Evolutionary conservation across 2,329 filamentous ascomycete species (phyloP).

Genomic region (Ilyonectria destructans): DNA sequence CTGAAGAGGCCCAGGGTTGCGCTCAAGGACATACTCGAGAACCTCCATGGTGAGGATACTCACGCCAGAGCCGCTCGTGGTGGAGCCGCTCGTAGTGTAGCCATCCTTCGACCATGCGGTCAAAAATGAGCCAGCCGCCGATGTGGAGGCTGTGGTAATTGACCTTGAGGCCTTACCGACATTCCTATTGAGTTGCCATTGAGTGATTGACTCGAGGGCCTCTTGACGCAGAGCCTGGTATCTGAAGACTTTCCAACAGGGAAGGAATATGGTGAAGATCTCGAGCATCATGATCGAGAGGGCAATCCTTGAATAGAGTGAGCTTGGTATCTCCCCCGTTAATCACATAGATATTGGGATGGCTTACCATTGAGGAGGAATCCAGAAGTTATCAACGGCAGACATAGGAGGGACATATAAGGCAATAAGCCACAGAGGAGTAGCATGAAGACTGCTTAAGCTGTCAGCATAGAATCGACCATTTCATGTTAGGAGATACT

Average conservation of each 20-base stretch:
- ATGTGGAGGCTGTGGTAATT: slow-evolving; percentile 54
- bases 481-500: slow-evolving; percentile 35
- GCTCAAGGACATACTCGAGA: slow-evolving; percentile 70
- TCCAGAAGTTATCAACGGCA: slow-evolving; percentile 68
- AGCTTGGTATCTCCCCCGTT: background rate
- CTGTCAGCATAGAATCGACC: background rate
- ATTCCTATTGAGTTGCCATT: slow-evolving; percentile 63
- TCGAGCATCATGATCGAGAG: slow-evolving; percentile 76
- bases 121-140: slow-evolving; percentile 54
- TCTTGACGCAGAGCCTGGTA: slow-evolving; percentile 63
- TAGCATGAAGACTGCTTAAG: slow-evolving; percentile 69
- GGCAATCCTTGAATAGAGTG: slow-evolving; percentile 61
- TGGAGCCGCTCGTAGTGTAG: slow-evolving; percentile 51
- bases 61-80: slow-evolving; percentile 54
- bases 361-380: slow-evolving; percentile 75
- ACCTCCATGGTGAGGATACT: slow-evolving; percentile 54
- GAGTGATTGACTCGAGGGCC: slow-evolving; percentile 65
- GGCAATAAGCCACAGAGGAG: slow-evolving; percentile 78
- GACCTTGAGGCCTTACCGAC: slow-evolving; percentile 52
- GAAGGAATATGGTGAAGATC: slow-evolving; percentile 75
- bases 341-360: background rate
- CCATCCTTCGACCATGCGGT: slow-evolving; percentile 56
- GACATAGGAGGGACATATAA: slow-evolving; percentile 68
- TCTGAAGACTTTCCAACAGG: slow-evolving; percentile 70
- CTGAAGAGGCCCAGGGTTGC: slow-evolving; percentile 73